Percentiles rank a stretch among this genome's conserved stretches.
Conservation (phyloP, 768 basidiomycete genomes). For the Termitomyces sp. region DNA sequence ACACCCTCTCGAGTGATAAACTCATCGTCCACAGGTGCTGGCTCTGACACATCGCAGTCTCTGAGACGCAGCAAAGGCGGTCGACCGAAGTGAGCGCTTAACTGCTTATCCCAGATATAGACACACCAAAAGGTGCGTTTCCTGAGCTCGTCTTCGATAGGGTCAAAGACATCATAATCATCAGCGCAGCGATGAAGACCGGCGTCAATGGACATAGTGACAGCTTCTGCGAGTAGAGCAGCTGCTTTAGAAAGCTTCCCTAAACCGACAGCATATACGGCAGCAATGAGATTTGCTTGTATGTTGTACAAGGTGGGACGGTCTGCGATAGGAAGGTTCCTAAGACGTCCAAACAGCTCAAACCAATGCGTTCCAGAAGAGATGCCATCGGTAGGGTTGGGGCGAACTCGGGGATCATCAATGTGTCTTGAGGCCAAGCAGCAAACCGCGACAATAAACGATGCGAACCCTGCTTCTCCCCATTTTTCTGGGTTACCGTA, state of each 20-base stretch:
- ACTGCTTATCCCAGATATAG: conserved; percentile 95
- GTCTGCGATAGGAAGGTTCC: conserved; percentile 86
- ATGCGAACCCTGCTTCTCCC: conserved; percentile 92
- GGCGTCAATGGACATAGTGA: conserved; percentile 84
- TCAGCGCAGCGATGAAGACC: conserved; percentile 87
- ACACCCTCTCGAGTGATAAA: conserved; percentile 74
- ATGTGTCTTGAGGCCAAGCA: conserved; percentile 90
- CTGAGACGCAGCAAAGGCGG: conserved; percentile 82
- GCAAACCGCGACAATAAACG: conserved; percentile 90
- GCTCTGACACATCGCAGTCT: conserved; percentile 91
- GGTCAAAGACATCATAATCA: conserved; percentile 81
- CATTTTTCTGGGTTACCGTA: conserved; percentile 93
- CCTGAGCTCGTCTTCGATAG: conserved; percentile 85
- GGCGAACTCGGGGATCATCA: conserved; percentile 85
- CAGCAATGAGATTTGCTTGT: conserved; percentile 87
- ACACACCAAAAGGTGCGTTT: conserved; percentile 97
- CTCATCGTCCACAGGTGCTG: conserved; percentile 83
- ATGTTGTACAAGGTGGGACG: conserved; percentile 88
- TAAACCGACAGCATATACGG: conserved; percentile 86
- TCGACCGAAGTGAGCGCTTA: conserved; percentile 82
- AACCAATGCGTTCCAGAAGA: conserved; percentile 91
- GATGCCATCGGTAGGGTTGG: conserved; percentile 76
- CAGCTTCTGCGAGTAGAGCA: conserved; percentile 77
- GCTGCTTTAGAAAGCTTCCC: conserved; percentile 87
- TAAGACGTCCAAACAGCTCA: conserved; percentile 78